Evolutionary conservation across 2,329 filamentous ascomycete genomes (phyloP).

Genomic region (Rutstroemia sp.): DNA sequence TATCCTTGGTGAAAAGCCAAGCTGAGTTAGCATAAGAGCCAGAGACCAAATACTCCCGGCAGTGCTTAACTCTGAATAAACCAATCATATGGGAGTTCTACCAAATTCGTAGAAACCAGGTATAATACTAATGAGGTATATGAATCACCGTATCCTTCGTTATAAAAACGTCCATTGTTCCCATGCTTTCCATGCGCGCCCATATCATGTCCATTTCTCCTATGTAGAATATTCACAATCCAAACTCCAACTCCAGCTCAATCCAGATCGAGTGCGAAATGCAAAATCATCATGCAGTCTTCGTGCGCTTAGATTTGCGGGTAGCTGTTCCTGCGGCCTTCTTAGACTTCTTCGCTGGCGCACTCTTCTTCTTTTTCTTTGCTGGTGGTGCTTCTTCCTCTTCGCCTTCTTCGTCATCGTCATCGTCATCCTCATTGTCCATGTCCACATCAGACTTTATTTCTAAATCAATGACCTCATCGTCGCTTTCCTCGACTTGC

Average conservation of each 20-base stretch:
- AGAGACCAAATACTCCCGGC: too few species aligned
- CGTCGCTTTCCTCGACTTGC: neutral
- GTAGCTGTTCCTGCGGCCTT: neutral
- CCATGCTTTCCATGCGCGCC: neutral
- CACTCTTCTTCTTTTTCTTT: neutral
- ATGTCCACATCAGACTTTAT: neutral
- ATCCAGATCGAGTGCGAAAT: neutral
- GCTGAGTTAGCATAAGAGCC: too few species aligned
- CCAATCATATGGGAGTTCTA: too few species aligned
- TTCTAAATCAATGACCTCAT: neutral
- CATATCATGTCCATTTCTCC: neutral
- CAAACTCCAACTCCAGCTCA: neutral
- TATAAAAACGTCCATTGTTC: neutral
- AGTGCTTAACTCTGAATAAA: too few species aligned
- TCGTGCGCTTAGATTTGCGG: conserved; percentile 2
- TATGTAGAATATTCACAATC: neutral
- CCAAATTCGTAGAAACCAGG: too few species aligned
- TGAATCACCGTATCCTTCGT: too few species aligned
- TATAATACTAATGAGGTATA: too few species aligned
- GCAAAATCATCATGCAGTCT: neutral
- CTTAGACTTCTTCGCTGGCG: neutral
- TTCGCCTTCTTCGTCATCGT: conserved; percentile 1
- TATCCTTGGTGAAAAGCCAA: too few species aligned
- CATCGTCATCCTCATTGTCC: neutral
- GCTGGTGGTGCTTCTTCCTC: neutral